Conservation (phyloP, 2,329 filamentous ascomycete genomes). For the Annulohypoxylon truncatum region DNA sequence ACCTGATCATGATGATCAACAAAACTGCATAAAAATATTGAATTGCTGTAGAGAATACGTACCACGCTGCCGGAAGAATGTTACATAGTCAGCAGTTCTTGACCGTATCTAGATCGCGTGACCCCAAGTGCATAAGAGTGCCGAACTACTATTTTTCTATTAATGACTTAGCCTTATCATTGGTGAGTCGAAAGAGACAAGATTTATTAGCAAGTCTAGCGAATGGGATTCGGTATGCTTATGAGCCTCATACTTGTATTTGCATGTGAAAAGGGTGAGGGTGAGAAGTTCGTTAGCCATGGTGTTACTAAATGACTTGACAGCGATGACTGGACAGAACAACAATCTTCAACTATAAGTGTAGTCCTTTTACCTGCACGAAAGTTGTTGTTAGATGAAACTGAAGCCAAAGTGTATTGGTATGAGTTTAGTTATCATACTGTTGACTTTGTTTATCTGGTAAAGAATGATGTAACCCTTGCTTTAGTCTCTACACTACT, state of each 20-base stretch:
- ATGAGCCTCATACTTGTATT: not conserved
- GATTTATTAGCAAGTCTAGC: not conserved
- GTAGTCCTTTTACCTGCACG: too few relatives aligned
- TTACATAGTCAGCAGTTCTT: not conserved
- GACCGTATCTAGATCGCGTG: not conserved
- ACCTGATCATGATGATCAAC: constrained; percentile 13
- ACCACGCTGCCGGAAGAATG: not conserved
- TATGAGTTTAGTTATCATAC: not conserved
- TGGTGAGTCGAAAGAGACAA: not conserved
- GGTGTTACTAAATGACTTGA: too few relatives aligned
- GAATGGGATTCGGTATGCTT: not conserved
- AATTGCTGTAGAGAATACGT: not conserved
- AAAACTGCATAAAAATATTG: not conserved
- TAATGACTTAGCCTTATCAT: not conserved
- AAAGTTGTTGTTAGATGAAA: too few relatives aligned
- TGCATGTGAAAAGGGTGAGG: not conserved
- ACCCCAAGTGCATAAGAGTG: not conserved
- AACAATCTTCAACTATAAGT: too few relatives aligned
- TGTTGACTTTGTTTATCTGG: not conserved
- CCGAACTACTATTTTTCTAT: not conserved
- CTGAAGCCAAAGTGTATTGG: too few relatives aligned
- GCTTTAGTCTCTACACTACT: too few relatives aligned
- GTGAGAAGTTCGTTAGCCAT: not conserved
- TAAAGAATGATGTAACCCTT: not conserved
- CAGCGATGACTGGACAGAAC: too few relatives aligned